Conservation (phyloP, 495 filamentous ascomycete genomes). For the Aspergillus coremiiformis region DNA sequence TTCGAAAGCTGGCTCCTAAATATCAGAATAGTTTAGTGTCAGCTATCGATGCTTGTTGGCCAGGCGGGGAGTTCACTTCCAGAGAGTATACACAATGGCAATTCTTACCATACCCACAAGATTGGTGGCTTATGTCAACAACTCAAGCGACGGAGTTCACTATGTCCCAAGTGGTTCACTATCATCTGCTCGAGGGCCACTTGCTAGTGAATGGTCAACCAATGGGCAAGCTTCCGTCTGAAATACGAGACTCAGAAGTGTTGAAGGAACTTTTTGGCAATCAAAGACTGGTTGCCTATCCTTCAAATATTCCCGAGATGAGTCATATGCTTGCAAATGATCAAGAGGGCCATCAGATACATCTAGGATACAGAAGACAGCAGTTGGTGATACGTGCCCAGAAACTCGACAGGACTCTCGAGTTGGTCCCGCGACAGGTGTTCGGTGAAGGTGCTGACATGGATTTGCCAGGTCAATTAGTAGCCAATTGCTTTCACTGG, state of each 20-base stretch:
- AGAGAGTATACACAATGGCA: constrained; percentile 24
- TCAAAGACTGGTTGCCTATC: constrained; percentile 29
- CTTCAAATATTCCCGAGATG: constrained; percentile 40
- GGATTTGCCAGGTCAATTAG: constrained; percentile 41
- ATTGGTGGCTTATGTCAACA: constrained; percentile 23
- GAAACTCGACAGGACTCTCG: constrained; percentile 15
- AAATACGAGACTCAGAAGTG: constrained; percentile 38
- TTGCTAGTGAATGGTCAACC: constrained; percentile 50
- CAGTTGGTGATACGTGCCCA: constrained; percentile 21
- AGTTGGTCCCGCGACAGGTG: constrained; percentile 39
- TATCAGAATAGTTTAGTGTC: constrained; percentile 17
- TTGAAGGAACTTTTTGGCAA: constrained; percentile 38
- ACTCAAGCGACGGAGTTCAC: constrained; percentile 5
- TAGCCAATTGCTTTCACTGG: constrained; percentile 51
- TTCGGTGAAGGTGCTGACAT: constrained; percentile 19
- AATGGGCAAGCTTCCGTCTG: constrained; percentile 41
- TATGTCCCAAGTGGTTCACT: constrained; percentile 29
- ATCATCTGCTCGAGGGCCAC: constrained; percentile 48
- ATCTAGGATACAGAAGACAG: constrained; percentile 29
- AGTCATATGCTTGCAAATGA: constrained; percentile 28
- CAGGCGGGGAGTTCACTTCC: background rate
- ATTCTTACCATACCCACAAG: constrained; percentile 4
- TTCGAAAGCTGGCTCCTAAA: constrained; percentile 17
- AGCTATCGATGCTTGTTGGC: constrained; percentile 18
- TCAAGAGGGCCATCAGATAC: constrained; percentile 27